Percentiles rank a stretch among this genome's conserved stretches.
Evolutionary conservation across 2,329 filamentous ascomycete species (phyloP).

Genomic region (Knufia petricola): DNA sequence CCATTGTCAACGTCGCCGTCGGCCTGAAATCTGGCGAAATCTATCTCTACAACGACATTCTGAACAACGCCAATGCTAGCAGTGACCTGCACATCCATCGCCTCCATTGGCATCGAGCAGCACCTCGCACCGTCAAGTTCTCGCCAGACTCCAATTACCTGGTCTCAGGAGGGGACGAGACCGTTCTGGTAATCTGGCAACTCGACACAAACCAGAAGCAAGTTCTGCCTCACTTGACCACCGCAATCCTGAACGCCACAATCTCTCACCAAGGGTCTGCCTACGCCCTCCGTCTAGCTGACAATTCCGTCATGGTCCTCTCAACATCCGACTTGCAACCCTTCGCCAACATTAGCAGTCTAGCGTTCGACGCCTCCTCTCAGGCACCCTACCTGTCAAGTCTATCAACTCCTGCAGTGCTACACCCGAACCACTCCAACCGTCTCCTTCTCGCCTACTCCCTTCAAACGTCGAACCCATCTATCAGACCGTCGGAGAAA

Average conservation of each 20-base stretch:
- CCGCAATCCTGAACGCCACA: slow-evolving; percentile 72
- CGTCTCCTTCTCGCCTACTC: slow-evolving; percentile 60
- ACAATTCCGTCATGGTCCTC: slow-evolving; percentile 84
- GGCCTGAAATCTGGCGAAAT: slow-evolving; percentile 70
- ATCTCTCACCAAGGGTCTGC: slow-evolving; percentile 70
- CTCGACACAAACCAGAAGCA: slow-evolving; percentile 74
- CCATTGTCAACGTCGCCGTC: slow-evolving; percentile 62
- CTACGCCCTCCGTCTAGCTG: slow-evolving; percentile 76
- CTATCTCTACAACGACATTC: slow-evolving; percentile 68
- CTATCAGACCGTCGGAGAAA: slow-evolving; percentile 18
- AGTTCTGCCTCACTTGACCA: slow-evolving; percentile 80
- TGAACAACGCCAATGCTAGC: slow-evolving; percentile 42
- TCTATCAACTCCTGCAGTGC: slow-evolving; percentile 33
- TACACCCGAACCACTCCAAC: slow-evolving; percentile 54
- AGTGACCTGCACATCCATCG: slow-evolving; percentile 48
- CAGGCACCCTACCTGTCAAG: neutral
- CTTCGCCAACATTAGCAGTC: slow-evolving; percentile 60
- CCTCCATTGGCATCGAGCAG: slow-evolving; percentile 83
- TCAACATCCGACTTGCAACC: slow-evolving; percentile 85
- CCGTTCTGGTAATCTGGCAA: slow-evolving; percentile 86
- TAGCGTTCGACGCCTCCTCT: slow-evolving; percentile 35
- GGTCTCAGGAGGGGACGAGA: slow-evolving; percentile 85
- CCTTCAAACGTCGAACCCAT: slow-evolving; percentile 29
- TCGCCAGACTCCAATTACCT: slow-evolving; percentile 90
- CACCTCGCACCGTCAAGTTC: slow-evolving; percentile 80